Base-by-base conservation (phyloP, 768 basidiomycete genomes). In the Leccinum arenicola region DNA sequence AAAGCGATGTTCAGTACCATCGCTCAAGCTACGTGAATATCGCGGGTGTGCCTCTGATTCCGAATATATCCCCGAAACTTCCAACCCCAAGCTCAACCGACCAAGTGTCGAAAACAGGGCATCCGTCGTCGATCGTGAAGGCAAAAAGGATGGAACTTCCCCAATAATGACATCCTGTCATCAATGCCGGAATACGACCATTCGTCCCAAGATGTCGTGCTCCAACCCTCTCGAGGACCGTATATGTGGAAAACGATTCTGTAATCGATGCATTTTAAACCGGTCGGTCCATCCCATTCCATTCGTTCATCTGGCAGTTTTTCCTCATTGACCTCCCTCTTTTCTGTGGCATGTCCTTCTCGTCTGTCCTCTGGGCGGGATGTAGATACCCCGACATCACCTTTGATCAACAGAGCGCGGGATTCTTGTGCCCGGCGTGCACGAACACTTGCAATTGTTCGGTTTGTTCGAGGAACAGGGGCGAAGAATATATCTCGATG, bases 381-480 rank as follows among this genome's bases (percentile, higher is more conserved):
- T 38, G 4, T 55, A 80, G 79, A 61, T 80, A 80, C 54, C 74
- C 77, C 1, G 71, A 76, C 17, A 56, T 77, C 57, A 67, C 66
- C 27, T 79, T 80, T 58, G 69, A 76, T 33, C 49, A 65, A 35
- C 65, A 57, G 19, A 70, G 61, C 40, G 60, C 62, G 4, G 55
- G 65, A 7, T 79, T 78, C 54, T 56, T 63, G 23, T 86, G 84
- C 62, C 84, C 84, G 0, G 62, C 25, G 14, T 85, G 83, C 63
- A 63, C 66, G 3, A 63, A 71, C 11, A 76, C 61, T 11, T 86
- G 84, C 68, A 82, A 79, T 49, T 85, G 84, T 65, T 78, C 80
- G 11, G 0, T 6, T 0, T 84, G 83, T 62, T 73, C 77, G 14
- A 61, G 67, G 27, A 75, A 61, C 58, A 76, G 84, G 6, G 82